Percentiles rank a stretch among this genome's conserved stretches.
Conservation (phyloP, 495 filamentous ascomycete species). For the Aspergillus mulundensis region DNA sequence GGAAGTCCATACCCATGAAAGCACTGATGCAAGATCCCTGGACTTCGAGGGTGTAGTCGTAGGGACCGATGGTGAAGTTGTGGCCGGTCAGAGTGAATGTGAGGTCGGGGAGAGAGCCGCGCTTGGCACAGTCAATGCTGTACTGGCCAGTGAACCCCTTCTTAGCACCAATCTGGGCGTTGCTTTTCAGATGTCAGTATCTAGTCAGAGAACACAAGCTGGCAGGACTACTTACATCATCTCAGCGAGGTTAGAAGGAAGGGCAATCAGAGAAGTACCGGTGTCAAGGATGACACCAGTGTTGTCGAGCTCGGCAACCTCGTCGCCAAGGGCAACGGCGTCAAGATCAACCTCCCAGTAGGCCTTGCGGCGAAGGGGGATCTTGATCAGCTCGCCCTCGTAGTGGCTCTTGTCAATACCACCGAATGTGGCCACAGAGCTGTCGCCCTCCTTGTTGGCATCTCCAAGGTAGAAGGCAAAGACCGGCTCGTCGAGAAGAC, state of each 20-base stretch:
- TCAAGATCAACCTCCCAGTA: slow-evolving; percentile 99
- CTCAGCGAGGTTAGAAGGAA: slow-evolving; percentile 89
- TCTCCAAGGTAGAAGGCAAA: slow-evolving; percentile 95
- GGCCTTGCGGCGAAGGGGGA: slow-evolving; percentile 94
- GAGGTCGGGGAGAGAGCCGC: slow-evolving; percentile 77
- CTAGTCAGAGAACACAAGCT: neutral
- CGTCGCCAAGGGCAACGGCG: slow-evolving; percentile 79
- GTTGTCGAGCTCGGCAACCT: slow-evolving; percentile 80
- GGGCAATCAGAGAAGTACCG: slow-evolving; percentile 94
- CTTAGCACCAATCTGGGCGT: slow-evolving; percentile 96
- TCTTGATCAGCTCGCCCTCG: slow-evolving; percentile 83
- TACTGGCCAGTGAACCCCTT: slow-evolving; percentile 96
- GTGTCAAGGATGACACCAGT: slow-evolving; percentile 98
- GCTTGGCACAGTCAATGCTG: slow-evolving; percentile 82
- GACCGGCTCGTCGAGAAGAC: slow-evolving; percentile 82
- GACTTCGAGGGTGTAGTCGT: slow-evolving; percentile 95
- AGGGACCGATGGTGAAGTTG: slow-evolving; percentile 83
- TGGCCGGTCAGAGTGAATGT: slow-evolving; percentile 83
- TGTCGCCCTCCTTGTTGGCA: slow-evolving; percentile 65
- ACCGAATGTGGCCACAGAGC: slow-evolving; percentile 88
- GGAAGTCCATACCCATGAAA: slow-evolving; percentile 98
- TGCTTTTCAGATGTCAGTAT: slow-evolving; percentile 44
- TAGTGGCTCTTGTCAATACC: slow-evolving; percentile 85
- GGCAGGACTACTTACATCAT: slow-evolving; percentile 59
- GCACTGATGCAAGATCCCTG: slow-evolving; percentile 93